Evolutionary conservation across 805 yeast genomes (phyloP), one percentile per base, ranked within the genome.

Genomic region (Teunomyces stri): DNA sequence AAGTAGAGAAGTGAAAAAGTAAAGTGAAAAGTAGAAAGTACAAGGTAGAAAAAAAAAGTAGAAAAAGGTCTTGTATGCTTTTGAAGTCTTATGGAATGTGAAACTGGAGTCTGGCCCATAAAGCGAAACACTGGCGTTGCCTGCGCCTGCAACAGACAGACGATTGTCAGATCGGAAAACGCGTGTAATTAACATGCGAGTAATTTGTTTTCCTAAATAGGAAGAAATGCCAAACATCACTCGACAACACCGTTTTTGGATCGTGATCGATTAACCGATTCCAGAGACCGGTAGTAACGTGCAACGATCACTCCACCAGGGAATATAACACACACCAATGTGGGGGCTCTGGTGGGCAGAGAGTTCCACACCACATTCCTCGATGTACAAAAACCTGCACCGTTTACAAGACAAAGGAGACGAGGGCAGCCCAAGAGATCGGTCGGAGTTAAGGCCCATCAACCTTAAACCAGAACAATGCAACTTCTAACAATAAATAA

Each of bases 171-270:
- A 37, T 37, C 40, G 13, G 18, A 20, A 29, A 40, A 46, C 49
- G 49, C 49, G 49, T 46, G 49, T 46, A 16, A 42, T 46, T 28
- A 35, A 27, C 38, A 49, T 47, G 56, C 55, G 51, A 20, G 44
- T 46, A 47, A 52, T 52, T 44, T 52, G 22, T 6, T 37, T 42
- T 25, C 58, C 58, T 41, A 48, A 51, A 44, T 20, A 29, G 51
- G 56, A 33, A 36, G 51, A 48, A 41, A 44, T 27, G 18, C 40
- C 22, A 35, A 20, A 37, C 40, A 21, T 13, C 22, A 37, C 40
- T 21, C 27, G 29, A 37, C 40, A 37, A 37, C 40, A 31, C 34
- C 34, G 34, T 13, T 31, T 31, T 31, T 4, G 34, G 7, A 13
- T n/a, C 34, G 34, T 25, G 34, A 13, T 9, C 9, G 18, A 1